These are phyloP conservation scores for Epithele typhae DNA, from an alignment of 768 basidiomycete genomes.

Conservation along the genomic window DNA sequence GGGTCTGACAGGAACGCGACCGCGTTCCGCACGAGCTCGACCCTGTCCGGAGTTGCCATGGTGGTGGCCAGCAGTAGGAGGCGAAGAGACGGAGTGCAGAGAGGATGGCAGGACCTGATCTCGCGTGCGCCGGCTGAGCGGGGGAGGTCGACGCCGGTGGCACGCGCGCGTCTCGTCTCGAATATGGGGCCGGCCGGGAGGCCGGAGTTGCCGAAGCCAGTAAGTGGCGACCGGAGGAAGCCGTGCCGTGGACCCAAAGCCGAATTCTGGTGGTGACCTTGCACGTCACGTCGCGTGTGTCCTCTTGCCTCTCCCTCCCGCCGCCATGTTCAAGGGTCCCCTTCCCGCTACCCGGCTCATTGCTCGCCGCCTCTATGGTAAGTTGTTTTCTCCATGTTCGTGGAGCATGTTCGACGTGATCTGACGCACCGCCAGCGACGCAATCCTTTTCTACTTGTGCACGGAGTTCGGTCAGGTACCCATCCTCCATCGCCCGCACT, in stretches of 20 bases:
- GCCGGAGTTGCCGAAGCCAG: too few relatives aligned
- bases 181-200: too few relatives aligned
- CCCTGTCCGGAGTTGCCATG: slow-evolving; percentile 55
- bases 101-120: background rate
- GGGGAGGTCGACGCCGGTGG: too few relatives aligned
- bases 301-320: slow-evolving; percentile 5
- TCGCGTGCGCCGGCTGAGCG: slow-evolving; percentile 2
- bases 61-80: background rate
- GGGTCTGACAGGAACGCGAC: slow-evolving; percentile 83
- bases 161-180: too few relatives aligned
- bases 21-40: slow-evolving; percentile 76
- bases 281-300: slow-evolving; percentile 3
- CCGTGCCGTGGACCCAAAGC: slow-evolving; percentile 13
- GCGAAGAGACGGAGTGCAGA: background rate
- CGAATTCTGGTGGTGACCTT: slow-evolving; percentile 9
- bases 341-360: slow-evolving; percentile 48
- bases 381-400: background rate
- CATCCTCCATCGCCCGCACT: slow-evolving; percentile 13
- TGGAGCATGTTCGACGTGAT: background rate
- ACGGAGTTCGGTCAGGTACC: slow-evolving; percentile 23
- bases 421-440: slow-evolving; percentile 14
- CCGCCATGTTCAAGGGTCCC: slow-evolving; percentile 42
- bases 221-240: too few relatives aligned
- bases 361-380: slow-evolving; percentile 46
- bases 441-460: slow-evolving; percentile 24